These are phyloP conservation scores for Turnera subulata DNA, from an alignment of 345 rosid species.

Conservation along the genomic window DNA sequence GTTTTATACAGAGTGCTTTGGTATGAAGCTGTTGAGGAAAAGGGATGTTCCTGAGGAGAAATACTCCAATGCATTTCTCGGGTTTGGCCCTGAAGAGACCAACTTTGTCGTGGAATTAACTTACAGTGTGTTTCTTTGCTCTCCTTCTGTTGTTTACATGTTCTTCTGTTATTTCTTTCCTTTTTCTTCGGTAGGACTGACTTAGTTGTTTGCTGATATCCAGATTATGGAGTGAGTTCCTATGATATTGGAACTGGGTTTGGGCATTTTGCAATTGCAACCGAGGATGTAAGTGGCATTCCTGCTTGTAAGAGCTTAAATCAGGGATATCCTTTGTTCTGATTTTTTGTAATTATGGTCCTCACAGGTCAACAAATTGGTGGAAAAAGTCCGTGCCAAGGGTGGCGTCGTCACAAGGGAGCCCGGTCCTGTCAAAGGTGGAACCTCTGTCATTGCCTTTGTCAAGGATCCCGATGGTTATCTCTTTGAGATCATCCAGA, in stretches of 20 bases:
- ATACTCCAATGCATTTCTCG: conserved; percentile 89
- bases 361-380: conserved; percentile 69
- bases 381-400: conserved; percentile 62
- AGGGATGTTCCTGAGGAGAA: conserved; percentile 92
- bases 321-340: neutral
- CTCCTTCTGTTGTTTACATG: neutral
- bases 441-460: conserved; percentile 62
- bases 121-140: conserved; percentile 47
- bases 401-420: conserved; percentile 82
- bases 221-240: conserved; percentile 83
- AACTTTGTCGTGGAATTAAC: conserved; percentile 82
- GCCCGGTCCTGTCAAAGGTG: conserved; percentile 95
- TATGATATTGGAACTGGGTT: conserved; percentile 94
- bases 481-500: conserved; percentile 74
- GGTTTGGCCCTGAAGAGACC: conserved; percentile 81
- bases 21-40: conserved; percentile 86
- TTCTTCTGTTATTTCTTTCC: neutral
- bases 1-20: conserved; percentile 87
- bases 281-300: conserved; percentile 60
- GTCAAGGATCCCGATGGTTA: conserved; percentile 99
- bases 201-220: neutral
- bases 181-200: neutral
- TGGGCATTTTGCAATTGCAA: conserved; percentile 89
- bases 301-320: neutral
- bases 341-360: neutral